Base-by-base conservation (phyloP, 345 rosid genomes). In the Eucalyptus viminalis region DNA sequence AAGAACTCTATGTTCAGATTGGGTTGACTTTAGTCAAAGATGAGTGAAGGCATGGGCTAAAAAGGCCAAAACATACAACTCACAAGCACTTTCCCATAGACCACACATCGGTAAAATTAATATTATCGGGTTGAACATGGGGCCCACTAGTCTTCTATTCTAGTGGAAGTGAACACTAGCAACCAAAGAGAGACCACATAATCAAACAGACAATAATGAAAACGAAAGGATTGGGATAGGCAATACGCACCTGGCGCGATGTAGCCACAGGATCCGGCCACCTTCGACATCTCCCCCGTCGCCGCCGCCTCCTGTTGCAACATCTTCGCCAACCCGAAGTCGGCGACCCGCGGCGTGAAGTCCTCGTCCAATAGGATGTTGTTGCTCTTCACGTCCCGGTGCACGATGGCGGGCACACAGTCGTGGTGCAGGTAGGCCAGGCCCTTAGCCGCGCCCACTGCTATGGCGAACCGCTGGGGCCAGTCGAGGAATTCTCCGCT, bases 321-420 rank as follows among this genome's bases (percentile, higher is more conserved):
- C 49, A 93, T 76, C 94, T 94, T 97, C 29, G 99, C 98, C 87
- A 97, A 88, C 72, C 98, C 99, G 24, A 96, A 97, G 91, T 97
- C 99, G 1, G 97, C 99, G 21, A 97, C 91, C n/a, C 91, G 94
- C 58, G 98, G 95, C 69, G 56, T 91, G 94, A 95, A 92, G 81
- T 95, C 97, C 11, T 87, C 92, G 67, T 95, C 98, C 91, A 97
- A 87, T 67, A 97, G 89, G 37, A 97, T 95, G 27, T 96, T 97
- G 91, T 93, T 95, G 72, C 97, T 95, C 94, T 95, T 97, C 72
- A 97, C 97, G 86, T 96, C 99, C 43, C 99, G 93, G 91, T 97
- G 97, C 89, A 97, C 91, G 49, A 97, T 96, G 15, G 95, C 87
- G 27, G 97, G 97, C 86, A 91, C 92, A 22, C 94, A 94, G 86